phyloP scores from a whole-genome alignment of 2,329 filamentous ascomycete species.

The Beauveria brongniartii region DNA sequence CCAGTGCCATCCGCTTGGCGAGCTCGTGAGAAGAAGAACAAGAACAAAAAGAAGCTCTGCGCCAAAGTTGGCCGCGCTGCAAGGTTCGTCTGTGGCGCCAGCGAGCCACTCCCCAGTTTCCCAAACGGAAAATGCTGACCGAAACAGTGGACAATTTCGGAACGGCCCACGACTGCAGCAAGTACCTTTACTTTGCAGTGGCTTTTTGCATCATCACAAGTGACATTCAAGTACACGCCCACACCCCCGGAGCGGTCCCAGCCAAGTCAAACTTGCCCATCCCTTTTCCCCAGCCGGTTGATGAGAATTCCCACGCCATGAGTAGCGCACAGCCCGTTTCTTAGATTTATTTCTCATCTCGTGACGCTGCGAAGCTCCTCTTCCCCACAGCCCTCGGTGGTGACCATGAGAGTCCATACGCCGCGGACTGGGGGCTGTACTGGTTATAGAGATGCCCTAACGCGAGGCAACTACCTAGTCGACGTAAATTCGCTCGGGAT shows the following conservation, averaged over 20 bases:
- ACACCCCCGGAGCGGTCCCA: not conserved
- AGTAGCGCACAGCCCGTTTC: not conserved
- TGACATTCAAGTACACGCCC: not conserved
- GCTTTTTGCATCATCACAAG: not conserved
- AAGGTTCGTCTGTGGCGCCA: not conserved
- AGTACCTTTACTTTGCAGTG: not conserved
- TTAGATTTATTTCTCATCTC: constrained; percentile 2
- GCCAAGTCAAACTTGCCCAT: not conserved
- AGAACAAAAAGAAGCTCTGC: not conserved
- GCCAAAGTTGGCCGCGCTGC: not conserved
- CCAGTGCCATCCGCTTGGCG: no score
- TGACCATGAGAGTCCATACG: not conserved
- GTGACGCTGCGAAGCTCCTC: not conserved
- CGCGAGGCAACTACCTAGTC: no score
- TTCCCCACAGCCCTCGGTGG: not conserved
- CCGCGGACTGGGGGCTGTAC: not conserved
- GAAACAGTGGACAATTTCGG: not conserved
- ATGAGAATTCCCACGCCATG: not conserved
- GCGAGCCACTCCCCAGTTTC: not conserved
- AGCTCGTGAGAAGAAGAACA: no score
- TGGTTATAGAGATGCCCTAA: no score
- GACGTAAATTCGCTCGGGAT: no score
- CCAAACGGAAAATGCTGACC: not conserved
- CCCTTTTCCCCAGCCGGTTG: not conserved
- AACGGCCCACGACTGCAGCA: not conserved